Conservation (phyloP, 352 stramenopile genomes). For the Peronospora destructor region DNA sequence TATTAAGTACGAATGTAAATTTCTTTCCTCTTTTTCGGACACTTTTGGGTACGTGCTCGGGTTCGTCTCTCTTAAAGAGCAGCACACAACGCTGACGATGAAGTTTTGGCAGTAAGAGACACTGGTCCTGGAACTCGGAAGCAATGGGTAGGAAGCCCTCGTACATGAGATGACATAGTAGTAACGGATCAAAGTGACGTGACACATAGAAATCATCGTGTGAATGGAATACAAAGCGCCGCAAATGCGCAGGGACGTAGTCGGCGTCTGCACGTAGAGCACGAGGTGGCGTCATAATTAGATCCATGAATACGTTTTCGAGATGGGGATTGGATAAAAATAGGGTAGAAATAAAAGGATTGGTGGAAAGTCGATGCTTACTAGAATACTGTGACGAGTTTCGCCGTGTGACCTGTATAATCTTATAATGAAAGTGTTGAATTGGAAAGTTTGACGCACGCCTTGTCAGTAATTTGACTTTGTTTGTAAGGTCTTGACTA, state of each 20-base stretch:
- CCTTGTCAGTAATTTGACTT: too few species aligned
- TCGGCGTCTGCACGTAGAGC: constrained; percentile 37
- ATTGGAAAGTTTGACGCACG: not conserved
- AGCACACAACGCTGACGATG: constrained; percentile 87
- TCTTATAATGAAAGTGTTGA: not conserved
- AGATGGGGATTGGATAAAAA: constrained; percentile 1
- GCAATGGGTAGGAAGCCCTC: constrained; percentile 94
- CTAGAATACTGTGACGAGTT: not conserved
- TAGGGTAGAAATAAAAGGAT: not conserved
- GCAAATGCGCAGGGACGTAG: constrained; percentile 85
- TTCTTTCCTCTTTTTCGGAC: constrained; percentile 86
- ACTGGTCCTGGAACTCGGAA: constrained; percentile 58
- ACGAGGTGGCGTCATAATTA: constrained; percentile 11
- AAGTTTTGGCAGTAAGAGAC: constrained; percentile 85
- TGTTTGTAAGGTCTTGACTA: too few species aligned
- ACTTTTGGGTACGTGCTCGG: constrained; percentile 84
- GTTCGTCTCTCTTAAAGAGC: constrained; percentile 31
- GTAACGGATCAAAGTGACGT: constrained; percentile 78
- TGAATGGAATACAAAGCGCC: constrained; percentile 83
- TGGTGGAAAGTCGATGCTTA: not conserved
- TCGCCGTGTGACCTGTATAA: not conserved
- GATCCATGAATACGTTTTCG: not conserved
- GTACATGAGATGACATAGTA: constrained; percentile 89
- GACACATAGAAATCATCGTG: constrained; percentile 92
- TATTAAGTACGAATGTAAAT: constrained; percentile 85